Evolutionary conservation across 441 rosid genomes (phyloP), one percentile per base, ranked within the genome.

Genomic region (Gossypium schwendimanii): DNA sequence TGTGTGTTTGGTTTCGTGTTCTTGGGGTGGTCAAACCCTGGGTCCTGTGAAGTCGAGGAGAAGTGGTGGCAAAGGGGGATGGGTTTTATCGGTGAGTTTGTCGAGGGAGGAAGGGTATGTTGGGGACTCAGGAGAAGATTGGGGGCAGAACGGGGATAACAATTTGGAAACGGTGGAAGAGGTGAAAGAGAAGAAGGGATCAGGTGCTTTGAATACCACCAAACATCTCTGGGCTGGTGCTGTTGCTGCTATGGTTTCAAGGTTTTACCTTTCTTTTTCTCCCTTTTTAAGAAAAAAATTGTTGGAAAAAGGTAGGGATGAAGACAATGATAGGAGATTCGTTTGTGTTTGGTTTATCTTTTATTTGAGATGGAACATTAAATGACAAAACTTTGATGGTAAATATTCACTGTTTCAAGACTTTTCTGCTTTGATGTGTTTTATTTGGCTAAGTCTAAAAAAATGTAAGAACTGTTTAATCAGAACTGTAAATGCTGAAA

Each of bases 161-260:
- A 77, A 77, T 64, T 61, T 69, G 67, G 82, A 65, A 65, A 76
- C 61, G 76, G 80, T 79, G 65, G 72, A 75, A 36, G 21, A 69
- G 64, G 36, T 4, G 21, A 65, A 69, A 72, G 84, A 74, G 75
- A 83, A 74, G 77, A 78, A 64, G 55, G 75, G 83, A 73, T 78
- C 88, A 10, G 88, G 86, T 70, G 93, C 96, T 75, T 77, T 89
- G 67, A 94, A 94, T 75, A 88, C 94, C 24, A 81, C 92, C 11
- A 91, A 85, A 72, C 98, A 94, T 84, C 85, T 94, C 4, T 87
- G 90, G 90, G 88, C 97, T 76, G 98, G 98, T 63, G 98, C 93
- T 75, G 79, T 89, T 84, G 87, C 98, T 57, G 97, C 98, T 52
- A 88, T 90, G 87, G 92, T 94, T 75, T 92, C 98, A 73, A 92